Base-by-base conservation (phyloP, 768 basidiomycete species). In the Boletellus ananiceps region DNA sequence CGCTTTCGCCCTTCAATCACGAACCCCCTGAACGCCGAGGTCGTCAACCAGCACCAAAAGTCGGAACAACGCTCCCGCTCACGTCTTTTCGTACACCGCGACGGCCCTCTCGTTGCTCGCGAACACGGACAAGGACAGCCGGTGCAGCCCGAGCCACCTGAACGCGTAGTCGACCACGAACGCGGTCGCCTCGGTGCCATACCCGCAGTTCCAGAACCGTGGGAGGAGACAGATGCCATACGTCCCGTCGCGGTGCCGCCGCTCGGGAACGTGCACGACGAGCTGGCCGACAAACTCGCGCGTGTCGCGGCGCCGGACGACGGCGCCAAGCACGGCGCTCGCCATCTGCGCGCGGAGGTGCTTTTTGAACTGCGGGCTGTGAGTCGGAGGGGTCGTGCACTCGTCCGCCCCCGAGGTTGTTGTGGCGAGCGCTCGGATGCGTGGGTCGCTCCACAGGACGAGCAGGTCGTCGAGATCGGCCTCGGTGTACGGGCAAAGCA, bases 151-250 rank as follows among this genome's bases (percentile, higher is more conserved):
- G 41, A 77, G 55, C 58, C 66, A 66, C 36, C 64, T 49, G 27
- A 78, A 78, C 19, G 64, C 64, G 47, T 75, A 62, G 27, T 74
- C 71, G 12, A 74, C 56, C 31, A 76, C 57, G 52, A 73, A 77
- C 29, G 55, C 56, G 42, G 69, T 69, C 40, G 67, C 66, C 44
- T 77, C 74, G 29, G 61, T 69, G 3, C 75, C 75, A 46, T 70
- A 76, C 1, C 75, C 75, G 15, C 64, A 61, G 12, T 62, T 57
- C 71, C 75, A 74, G 44, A 68, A 69, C 46, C 59, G 33, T 2
- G 59, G 58, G 9, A 39, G 42, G 14, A 73, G 54, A 36, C 63
- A 66, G 41, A 73, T 64, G 2, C 66, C 63, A 29, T 69, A 62
- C 25, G 54, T 51, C 43, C 68, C 69, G 46, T 70, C 62, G 51